A percentile compares a stretch with the other conserved stretches of the same genome.
Conservation (phyloP, 345 rosid species). For the Eucalyptus marginata region DNA sequence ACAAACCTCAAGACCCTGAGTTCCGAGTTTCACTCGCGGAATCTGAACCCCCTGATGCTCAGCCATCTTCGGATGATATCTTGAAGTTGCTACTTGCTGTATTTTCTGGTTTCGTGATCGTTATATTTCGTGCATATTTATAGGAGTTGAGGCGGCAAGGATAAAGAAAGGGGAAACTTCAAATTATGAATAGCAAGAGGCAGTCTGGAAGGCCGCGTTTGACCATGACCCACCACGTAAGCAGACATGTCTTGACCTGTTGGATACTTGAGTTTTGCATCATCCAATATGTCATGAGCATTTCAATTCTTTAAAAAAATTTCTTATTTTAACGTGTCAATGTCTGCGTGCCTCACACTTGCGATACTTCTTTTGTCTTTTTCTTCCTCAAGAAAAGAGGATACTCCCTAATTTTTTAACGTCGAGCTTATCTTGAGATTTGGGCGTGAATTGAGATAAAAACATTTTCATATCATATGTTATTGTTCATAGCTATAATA, state of each 20-base stretch:
- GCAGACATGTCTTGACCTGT: background rate
- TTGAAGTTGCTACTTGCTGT: background rate
- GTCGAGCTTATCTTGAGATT: too few species aligned
- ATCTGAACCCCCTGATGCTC: background rate
- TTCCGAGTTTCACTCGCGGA: conserved; percentile 3
- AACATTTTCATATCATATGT: too few species aligned
- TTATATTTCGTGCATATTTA: background rate
- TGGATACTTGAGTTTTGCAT: background rate
- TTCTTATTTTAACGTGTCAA: too few species aligned
- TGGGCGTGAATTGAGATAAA: too few species aligned
- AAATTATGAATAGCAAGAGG: background rate
- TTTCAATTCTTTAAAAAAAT: too few species aligned
- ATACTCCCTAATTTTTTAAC: too few species aligned
- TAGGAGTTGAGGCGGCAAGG: background rate
- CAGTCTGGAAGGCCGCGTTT: background rate
- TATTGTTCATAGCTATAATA: background rate
- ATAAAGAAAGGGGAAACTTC: background rate
- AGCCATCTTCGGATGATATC: background rate
- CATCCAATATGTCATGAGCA: background rate
- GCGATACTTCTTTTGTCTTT: too few species aligned
- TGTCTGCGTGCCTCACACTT: fast-evolving
- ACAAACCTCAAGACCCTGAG: background rate
- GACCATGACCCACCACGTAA: background rate
- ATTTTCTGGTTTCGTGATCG: background rate
- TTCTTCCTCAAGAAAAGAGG: too few species aligned